phyloP scores from a whole-genome alignment of 441 rosid species.

The Lepidium campestre region DNA sequence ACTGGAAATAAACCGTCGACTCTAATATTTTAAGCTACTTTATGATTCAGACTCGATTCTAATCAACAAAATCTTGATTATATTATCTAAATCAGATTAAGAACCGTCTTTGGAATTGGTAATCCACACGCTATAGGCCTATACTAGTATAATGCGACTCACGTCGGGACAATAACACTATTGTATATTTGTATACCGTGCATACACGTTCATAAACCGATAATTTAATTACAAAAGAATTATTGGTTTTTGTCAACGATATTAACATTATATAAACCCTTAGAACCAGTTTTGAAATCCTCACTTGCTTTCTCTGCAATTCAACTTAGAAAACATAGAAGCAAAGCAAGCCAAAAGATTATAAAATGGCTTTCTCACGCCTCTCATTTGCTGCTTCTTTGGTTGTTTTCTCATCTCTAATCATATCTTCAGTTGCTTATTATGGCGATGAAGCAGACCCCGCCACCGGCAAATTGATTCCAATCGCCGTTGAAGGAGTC shows the following conservation, averaged over 20 bases:
- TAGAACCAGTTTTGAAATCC: background rate
- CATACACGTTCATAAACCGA: constrained; percentile 20
- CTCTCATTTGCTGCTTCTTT: constrained; percentile 25
- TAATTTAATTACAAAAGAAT: background rate
- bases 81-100: background rate
- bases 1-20: no score
- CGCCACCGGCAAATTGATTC: constrained; percentile 19
- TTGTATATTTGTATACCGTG: constrained; percentile 17
- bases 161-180: constrained; percentile 18
- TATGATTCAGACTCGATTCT: background rate
- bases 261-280: constrained; percentile 10
- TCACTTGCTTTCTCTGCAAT: constrained; percentile 19
- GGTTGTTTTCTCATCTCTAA: constrained; percentile 26
- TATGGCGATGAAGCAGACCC: constrained; percentile 20
- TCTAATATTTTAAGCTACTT: background rate
- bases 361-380: constrained; percentile 26
- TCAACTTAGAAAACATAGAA: background rate
- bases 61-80: background rate
- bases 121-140: constrained; percentile 2
- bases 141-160: constrained; percentile 12
- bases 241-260: constrained; percentile 19
- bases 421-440: constrained; percentile 26
- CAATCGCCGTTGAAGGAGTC: constrained; percentile 32
- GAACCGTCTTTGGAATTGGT: constrained; percentile 20
- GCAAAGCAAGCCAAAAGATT: constrained; percentile 1